These are phyloP conservation scores for Daldinia sp. DNA, from an alignment of 2,329 filamentous ascomycete genomes.

Conservation along the genomic window DNA sequence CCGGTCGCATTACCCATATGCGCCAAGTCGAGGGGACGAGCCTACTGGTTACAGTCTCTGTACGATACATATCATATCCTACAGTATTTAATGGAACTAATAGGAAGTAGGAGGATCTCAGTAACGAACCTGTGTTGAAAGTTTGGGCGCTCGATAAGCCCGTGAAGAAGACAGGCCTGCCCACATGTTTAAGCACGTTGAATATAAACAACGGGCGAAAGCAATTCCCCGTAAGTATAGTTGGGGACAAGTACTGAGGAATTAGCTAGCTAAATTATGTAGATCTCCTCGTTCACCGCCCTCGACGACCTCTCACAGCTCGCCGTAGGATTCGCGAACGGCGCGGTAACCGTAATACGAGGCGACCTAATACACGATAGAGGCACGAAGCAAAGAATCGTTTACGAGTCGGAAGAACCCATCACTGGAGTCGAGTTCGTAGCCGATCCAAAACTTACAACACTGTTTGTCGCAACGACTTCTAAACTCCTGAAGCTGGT, in stretches of 20 bases:
- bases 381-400: conserved; percentile 90
- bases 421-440: conserved; percentile 88
- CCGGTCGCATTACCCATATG: conserved; percentile 85
- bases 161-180: conserved; percentile 91
- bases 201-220: conserved; percentile 89
- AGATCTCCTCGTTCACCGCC: conserved; percentile 88
- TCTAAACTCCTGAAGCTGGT: conserved; percentile 85
- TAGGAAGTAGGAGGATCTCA: conserved; percentile 76
- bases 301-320: conserved; percentile 90
- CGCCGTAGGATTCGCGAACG: conserved; percentile 95
- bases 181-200: conserved; percentile 86
- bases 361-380: conserved; percentile 96
- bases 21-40: conserved; percentile 89
- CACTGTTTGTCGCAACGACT: conserved; percentile 91
- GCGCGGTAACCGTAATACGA: conserved; percentile 89
- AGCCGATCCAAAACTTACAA: conserved; percentile 69
- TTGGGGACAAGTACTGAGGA: not conserved
- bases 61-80: conserved; percentile 45
- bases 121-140: conserved; percentile 86
- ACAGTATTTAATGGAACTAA: conserved; percentile 39
- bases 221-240: conserved; percentile 79
- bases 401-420: conserved; percentile 96
- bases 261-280: conserved; percentile 12
- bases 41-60: conserved; percentile 81
- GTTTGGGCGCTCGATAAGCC: conserved; percentile 97